These are phyloP conservation scores for Chalciporus pseudorubinellus DNA, from an alignment of 768 basidiomycete species.

Conservation along the genomic window DNA sequence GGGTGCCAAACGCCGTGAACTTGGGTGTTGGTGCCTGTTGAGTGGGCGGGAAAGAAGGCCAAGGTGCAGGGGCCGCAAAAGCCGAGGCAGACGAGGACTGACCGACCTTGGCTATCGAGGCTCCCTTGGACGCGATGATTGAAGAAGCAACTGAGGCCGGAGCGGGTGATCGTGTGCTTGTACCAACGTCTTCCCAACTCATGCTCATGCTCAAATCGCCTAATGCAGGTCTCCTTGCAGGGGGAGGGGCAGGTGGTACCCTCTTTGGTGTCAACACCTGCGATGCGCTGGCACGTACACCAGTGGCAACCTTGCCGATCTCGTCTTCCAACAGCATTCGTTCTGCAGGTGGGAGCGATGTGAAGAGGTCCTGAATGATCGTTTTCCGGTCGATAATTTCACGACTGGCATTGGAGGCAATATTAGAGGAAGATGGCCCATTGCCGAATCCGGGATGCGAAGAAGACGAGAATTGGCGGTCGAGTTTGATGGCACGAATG, in stretches of 20 bases:
- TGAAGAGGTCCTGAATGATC: slow-evolving; percentile 69
- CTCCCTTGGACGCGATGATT: neutral
- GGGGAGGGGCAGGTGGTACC: slow-evolving; percentile 9
- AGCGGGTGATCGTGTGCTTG: slow-evolving; percentile 16
- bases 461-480: slow-evolving; percentile 56
- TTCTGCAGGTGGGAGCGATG: slow-evolving; percentile 60
- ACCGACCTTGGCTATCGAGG: neutral
- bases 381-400: slow-evolving; percentile 49
- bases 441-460: slow-evolving; percentile 31
- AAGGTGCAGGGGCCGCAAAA: slow-evolving; percentile 6
- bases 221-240: slow-evolving; percentile 19
- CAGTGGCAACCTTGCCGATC: slow-evolving; percentile 39
- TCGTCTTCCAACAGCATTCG: slow-evolving; percentile 61
- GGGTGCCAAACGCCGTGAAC: slow-evolving; percentile 28
- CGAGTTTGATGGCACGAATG: slow-evolving; percentile 71
- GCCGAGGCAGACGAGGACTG: slow-evolving; percentile 2
- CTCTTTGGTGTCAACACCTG: neutral
- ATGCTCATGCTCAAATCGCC: slow-evolving; percentile 45
- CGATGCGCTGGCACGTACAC: slow-evolving; percentile 14
- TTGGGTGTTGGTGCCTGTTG: slow-evolving; percentile 16
- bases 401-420: slow-evolving; percentile 31
- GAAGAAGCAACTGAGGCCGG: slow-evolving; percentile 12
- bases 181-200: slow-evolving; percentile 61
- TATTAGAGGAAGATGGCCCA: slow-evolving; percentile 7
- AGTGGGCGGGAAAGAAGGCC: neutral